phyloP scores from a whole-genome alignment of 1,284 basidiomycete genomes.

The Trichosporon ovoides region DNA sequence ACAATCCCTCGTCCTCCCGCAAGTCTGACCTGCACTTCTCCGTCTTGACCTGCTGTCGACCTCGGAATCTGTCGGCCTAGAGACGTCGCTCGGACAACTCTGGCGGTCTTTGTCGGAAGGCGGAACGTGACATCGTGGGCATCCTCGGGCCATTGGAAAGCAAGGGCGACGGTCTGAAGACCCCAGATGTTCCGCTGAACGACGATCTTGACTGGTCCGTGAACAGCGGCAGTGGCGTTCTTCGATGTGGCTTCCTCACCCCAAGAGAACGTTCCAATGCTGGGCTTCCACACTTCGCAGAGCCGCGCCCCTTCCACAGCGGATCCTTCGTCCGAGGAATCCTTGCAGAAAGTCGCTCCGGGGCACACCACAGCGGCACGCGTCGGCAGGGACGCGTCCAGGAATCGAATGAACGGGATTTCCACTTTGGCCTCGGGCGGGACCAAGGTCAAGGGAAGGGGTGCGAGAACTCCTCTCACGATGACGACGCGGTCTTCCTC shows the following conservation, averaged over 20 bases:
- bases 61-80: constrained; percentile 6
- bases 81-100: constrained; percentile 21
- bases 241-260: constrained; percentile 11
- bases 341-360: neutral
- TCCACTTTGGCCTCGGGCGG: constrained; percentile 19
- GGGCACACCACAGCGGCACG: constrained; percentile 10
- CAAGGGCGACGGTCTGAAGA: constrained; percentile 16
- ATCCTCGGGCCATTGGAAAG: constrained; percentile 27
- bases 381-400: constrained; percentile 12
- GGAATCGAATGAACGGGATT: constrained; percentile 30
- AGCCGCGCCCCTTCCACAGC: neutral
- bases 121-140: constrained; percentile 23
- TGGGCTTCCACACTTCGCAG: constrained; percentile 5
- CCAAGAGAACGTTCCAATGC: constrained; percentile 25
- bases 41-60: neutral
- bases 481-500: constrained; percentile 9
- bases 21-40: neutral
- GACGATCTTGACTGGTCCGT: constrained; percentile 25
- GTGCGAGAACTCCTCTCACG: constrained; percentile 27
- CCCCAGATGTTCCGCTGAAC: constrained; percentile 28
- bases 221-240: constrained; percentile 6
- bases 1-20: constrained; percentile 16
- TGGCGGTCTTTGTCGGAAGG: constrained; percentile 10
- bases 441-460: constrained; percentile 27
- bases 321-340: neutral